Evolutionary conservation across 179 eudicot species (phyloP), one percentile per base, ranked within the genome.

Genomic region (Actinidia chinensis): DNA sequence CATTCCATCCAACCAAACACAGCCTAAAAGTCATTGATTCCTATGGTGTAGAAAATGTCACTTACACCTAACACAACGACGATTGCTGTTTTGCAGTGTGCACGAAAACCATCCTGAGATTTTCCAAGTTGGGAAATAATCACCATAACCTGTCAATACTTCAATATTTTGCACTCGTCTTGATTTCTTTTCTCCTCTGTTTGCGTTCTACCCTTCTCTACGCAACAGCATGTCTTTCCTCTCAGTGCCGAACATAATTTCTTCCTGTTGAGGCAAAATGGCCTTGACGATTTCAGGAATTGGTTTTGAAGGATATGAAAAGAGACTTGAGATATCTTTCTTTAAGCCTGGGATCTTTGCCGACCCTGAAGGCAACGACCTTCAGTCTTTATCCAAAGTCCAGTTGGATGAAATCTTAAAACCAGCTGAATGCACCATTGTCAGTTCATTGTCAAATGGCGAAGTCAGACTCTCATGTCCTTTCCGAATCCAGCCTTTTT

Each of bases 91-190:
- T 56, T 94, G 93, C 98, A 93, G 97, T 91, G 97, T 88, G 91
- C 90, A 68, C 97, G 99, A 85, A 92, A 90, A 68, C 98, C 99
- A 83, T 96, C 99, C 96, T 94, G 99, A 96, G 87, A 87, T 81
- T 48, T 76, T 71, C 36, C 63, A 52, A 82, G 60, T 54, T 52
- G 25, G 6, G 25, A 18, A 50, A 25, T 40, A 52, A 78, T 17
- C 68, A 68, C 71, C 80, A 42, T 22, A 13, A 51, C 75, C 81
- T 74, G 75, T 66, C 56, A 78, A 83, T 80, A 73, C 75, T 63
- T 73, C 58, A 69, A 56, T 55, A 18, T 55, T 60, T 68, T 73
- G n/a, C 58, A 54, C 66, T 43, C 20, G 48, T 83, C 78, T 78
- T 82, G n/a, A 1, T 60, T 23, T 72, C 36, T 81, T 81, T 79